These are phyloP conservation scores for Ochromonas danica DNA, from an alignment of 108 stramenopile genomes.

Conservation along the genomic window DNA sequence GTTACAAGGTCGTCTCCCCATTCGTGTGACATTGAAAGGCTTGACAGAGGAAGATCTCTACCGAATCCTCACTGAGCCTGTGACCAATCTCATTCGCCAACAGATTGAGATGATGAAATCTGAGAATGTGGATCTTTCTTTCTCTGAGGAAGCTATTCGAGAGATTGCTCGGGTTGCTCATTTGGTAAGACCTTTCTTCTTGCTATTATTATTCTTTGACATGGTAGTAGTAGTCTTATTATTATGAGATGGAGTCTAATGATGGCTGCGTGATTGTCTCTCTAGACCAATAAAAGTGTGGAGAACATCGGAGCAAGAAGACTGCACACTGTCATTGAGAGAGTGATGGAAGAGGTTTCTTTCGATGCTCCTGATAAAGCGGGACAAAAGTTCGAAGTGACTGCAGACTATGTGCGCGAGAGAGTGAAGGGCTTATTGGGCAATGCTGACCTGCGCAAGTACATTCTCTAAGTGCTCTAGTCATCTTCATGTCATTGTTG, in stretches of 20 bases:
- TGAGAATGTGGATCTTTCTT: constrained; percentile 82
- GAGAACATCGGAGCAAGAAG: constrained; percentile 98
- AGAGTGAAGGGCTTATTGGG: constrained; percentile 74
- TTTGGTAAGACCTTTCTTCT: constrained; percentile 7
- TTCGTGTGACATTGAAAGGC: constrained; percentile 95
- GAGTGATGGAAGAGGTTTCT: constrained; percentile 92
- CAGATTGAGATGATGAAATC: constrained; percentile 86
- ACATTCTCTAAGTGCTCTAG: constrained; percentile 80
- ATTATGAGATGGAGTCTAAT: too few species aligned
- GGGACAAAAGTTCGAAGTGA: constrained; percentile 68
- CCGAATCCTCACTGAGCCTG: constrained; percentile 96
- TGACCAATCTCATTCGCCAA: constrained; percentile 90
- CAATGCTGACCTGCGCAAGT: constrained; percentile 80
- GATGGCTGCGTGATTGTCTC: constrained; percentile 56
- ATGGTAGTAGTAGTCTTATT: neutral
- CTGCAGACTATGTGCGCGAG: constrained; percentile 73
- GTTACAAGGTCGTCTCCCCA: constrained; percentile 94
- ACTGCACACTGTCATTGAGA: constrained; percentile 94
- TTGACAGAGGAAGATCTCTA: constrained; percentile 96
- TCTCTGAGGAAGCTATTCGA: constrained; percentile 91
- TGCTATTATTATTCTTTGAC: constrained; percentile 8
- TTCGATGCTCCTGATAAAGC: constrained; percentile 88
- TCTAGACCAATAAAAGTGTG: constrained; percentile 87
- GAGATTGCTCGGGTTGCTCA: constrained; percentile 77
- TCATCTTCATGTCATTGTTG: too few species aligned